Conservation (phyloP, 768 basidiomycete species). For the Dictyophora rubrovolvata region DNA sequence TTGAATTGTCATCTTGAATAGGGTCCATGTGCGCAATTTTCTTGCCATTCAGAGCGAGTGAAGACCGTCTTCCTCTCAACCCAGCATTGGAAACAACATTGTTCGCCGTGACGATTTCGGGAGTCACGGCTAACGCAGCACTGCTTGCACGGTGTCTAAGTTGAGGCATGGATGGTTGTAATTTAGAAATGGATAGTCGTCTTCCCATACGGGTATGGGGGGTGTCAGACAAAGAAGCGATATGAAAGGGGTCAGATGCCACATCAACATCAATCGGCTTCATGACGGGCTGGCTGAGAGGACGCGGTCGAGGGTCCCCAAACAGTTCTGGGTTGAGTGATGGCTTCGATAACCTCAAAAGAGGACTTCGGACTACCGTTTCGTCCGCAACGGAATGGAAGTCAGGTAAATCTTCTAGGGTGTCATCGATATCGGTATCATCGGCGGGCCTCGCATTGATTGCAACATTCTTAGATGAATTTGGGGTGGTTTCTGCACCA, state of each 20-base stretch:
- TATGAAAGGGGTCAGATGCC: background rate
- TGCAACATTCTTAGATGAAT: constrained; percentile 29
- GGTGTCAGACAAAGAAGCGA: background rate
- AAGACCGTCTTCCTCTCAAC: background rate
- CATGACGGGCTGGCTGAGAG: constrained; percentile 21
- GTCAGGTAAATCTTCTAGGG: background rate
- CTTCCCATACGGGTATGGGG: background rate
- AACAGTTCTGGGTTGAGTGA: constrained; percentile 7
- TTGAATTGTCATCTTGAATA: background rate
- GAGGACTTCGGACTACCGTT: background rate
- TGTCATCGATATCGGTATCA: constrained; percentile 22
- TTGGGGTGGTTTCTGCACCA: constrained; percentile 7
- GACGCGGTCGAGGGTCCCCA: constrained; percentile 5
- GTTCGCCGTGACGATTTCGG: background rate
- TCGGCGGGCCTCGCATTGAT: constrained; percentile 42
- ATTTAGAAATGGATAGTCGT: background rate
- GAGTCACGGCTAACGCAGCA: background rate
- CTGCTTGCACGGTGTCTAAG: background rate
- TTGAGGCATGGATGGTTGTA: background rate
- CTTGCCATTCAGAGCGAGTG: background rate
- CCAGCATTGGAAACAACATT: background rate
- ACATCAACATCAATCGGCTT: background rate
- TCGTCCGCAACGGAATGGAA: constrained; percentile 43
- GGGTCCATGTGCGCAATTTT: background rate
- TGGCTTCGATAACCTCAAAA: constrained; percentile 1